A percentile compares a stretch with the other conserved stretches of the same genome.
These are phyloP conservation scores for Mycena latifolia DNA, from an alignment of 768 basidiomycete genomes.

Conservation along the genomic window DNA sequence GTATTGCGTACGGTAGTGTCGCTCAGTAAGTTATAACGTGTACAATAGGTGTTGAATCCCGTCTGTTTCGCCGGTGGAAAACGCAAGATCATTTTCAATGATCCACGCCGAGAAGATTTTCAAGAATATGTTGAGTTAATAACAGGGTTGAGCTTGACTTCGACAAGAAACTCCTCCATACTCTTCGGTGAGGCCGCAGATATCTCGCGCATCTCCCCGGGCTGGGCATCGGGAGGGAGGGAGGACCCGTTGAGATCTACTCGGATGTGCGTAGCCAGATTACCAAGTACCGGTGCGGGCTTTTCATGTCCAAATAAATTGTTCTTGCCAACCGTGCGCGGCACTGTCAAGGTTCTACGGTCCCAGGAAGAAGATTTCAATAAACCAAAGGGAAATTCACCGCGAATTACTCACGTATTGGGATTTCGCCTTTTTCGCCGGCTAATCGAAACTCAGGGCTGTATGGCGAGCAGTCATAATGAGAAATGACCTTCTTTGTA, in stretches of 20 bases:
- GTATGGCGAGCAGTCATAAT: neutral
- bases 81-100: slow-evolving; percentile 46
- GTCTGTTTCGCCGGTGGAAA: slow-evolving; percentile 45
- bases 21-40: slow-evolving; percentile 29
- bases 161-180: slow-evolving; percentile 35
- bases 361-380: neutral
- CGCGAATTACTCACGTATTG: neutral
- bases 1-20: slow-evolving; percentile 44
- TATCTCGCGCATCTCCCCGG: neutral
- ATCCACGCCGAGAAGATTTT: slow-evolving; percentile 46
- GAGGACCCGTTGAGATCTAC: neutral
- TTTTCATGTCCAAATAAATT: neutral
- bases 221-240: neutral
- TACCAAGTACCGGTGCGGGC: neutral
- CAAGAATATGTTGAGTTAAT: slow-evolving; percentile 41
- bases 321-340: neutral
- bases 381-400: no score
- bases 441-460: neutral
- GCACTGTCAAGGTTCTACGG: neutral
- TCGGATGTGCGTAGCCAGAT: slow-evolving; percentile 1
- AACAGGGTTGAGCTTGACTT: slow-evolving; percentile 48
- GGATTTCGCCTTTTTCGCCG: neutral
- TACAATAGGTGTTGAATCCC: slow-evolving; percentile 40
- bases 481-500: neutral
- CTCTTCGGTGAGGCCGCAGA: slow-evolving; percentile 1